Base-by-base conservation (phyloP, 2,329 filamentous ascomycete species). In the Penicillium sp. region DNA sequence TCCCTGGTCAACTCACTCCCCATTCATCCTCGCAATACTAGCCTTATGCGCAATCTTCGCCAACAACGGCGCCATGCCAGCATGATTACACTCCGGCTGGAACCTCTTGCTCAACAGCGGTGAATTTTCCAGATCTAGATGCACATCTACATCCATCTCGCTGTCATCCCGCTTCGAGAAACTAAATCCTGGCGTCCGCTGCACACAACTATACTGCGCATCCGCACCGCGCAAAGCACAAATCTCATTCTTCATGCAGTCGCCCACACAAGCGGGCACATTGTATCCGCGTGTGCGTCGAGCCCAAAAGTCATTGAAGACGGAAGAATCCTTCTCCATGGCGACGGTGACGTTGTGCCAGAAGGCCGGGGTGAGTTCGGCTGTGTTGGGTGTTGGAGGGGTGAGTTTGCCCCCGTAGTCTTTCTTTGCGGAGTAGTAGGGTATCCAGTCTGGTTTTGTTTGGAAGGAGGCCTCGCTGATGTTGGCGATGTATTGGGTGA, bases 311-410 rank as follows among this genome's bases (percentile, higher is more conserved):
- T 71, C 74, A 16, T 80, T 73, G 65, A 87, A 86, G 1, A 78
- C 70, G 0, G 68, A 61, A 2, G 77, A 64, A 57, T 84, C 71
- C 4, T 60, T 65, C 61, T 83, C 80, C 52, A 87, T 80, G 3
- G 75, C 69, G 0, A 74, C 74, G 1, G 85, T 87, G 22, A 87
- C 76, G 64, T 83, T 81, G 70, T 87, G 85, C 85, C 85, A 87
- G 71, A 87, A 87, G 0, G 80, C 81, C 0, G 84, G 81, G 1
- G 82, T 84, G 37, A 88, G 79, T 64, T 87, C 79, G 6, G 70
- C 69, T 0, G 71, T 73, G 4, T 77, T 37, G 2, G 35, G 35
- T 37, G 35, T 37, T 37, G 35, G 35, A 37, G 82, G 80, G 33
- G 62, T 69, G 14, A 83, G 71, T 1, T 80, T 73, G 0, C 78